Percentiles rank a stretch among this genome's conserved stretches.
These are phyloP conservation scores for Suillus variegatus DNA, from an alignment of 768 basidiomycete species.

Conservation along the genomic window DNA sequence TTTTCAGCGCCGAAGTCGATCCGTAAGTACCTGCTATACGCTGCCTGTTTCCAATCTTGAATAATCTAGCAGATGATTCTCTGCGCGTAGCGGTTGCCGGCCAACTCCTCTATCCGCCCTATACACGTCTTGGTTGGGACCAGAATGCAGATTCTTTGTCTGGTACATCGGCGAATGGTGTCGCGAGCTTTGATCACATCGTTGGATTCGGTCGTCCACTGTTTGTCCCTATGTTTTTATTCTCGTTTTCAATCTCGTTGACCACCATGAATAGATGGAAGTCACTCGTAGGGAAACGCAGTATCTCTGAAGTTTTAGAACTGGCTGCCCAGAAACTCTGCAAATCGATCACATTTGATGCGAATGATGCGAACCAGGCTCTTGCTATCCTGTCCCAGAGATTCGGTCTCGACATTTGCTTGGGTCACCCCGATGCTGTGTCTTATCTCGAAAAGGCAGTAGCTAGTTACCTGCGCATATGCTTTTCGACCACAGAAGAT, in stretches of 20 bases:
- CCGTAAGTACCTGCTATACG: background rate
- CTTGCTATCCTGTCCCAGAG: conserved; percentile 14
- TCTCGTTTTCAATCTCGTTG: background rate
- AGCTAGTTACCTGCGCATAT: conserved; percentile 17
- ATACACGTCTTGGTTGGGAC: conserved; percentile 11
- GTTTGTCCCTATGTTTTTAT: background rate
- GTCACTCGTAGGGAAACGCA: background rate
- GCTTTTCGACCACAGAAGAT: conserved; percentile 10
- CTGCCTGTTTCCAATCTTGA: background rate
- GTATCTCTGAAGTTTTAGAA: background rate
- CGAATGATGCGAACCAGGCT: background rate
- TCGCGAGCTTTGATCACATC: background rate
- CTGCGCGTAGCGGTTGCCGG: background rate
- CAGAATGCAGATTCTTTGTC: conserved; percentile 3
- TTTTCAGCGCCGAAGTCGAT: conserved; percentile 1
- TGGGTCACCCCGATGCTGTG: conserved; percentile 3
- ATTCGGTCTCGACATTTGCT: conserved; percentile 10
- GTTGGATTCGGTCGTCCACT: conserved; percentile 3
- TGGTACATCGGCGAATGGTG: background rate
- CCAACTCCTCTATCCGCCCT: conserved; percentile 2
- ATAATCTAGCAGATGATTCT: conserved; percentile 3
- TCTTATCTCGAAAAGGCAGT: conserved; percentile 9
- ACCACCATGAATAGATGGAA: background rate
- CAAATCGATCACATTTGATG: background rate
- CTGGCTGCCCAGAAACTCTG: background rate